These are phyloP conservation scores for Ogataea nonfermentans DNA, from an alignment of 805 yeast species.

Conservation along the genomic window DNA sequence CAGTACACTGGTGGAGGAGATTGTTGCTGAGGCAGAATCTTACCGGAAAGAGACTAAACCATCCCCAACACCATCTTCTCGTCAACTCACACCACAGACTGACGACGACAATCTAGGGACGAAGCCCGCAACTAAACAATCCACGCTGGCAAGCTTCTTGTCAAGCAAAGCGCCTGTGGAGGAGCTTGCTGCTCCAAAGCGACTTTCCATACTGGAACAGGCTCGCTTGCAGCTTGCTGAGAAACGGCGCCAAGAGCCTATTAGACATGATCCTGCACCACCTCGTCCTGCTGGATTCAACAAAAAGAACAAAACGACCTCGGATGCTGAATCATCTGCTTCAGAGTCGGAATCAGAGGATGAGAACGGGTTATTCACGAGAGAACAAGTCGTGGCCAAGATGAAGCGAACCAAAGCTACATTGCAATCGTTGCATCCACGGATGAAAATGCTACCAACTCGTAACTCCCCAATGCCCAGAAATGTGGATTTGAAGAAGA, in stretches of 20 bases:
- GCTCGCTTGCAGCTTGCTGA: conserved; percentile 29
- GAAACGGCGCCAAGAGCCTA: conserved; percentile 19
- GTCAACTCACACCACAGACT: background rate
- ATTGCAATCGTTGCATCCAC: conserved; percentile 29
- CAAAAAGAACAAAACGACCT: conserved; percentile 21
- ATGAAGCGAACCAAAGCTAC: conserved; percentile 27
- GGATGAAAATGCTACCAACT: conserved; percentile 9
- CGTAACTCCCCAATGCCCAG: conserved; percentile 22
- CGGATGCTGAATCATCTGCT: conserved; percentile 18
- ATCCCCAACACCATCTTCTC: conserved; percentile 1
- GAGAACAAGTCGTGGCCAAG: conserved; percentile 33
- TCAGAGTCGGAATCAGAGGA: conserved; percentile 35
- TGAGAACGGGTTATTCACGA: conserved; percentile 41
- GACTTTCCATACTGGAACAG: conserved; percentile 27
- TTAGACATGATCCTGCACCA: conserved; percentile 41
- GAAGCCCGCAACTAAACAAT: conserved; percentile 2
- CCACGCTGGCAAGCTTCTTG: conserved; percentile 9
- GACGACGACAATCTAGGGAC: background rate
- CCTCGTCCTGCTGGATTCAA: conserved; percentile 57
- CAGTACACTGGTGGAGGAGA: conserved; percentile 49
- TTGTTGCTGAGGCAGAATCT: conserved; percentile 42
- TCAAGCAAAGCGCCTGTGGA: conserved; percentile 8
- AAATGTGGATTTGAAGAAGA: conserved; percentile 43
- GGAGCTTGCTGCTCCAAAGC: conserved; percentile 19
- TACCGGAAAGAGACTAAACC: conserved; percentile 21